phyloP scores from a whole-genome alignment of 2,329 filamentous ascomycete genomes.

The Arthrinium phaeospermum region DNA sequence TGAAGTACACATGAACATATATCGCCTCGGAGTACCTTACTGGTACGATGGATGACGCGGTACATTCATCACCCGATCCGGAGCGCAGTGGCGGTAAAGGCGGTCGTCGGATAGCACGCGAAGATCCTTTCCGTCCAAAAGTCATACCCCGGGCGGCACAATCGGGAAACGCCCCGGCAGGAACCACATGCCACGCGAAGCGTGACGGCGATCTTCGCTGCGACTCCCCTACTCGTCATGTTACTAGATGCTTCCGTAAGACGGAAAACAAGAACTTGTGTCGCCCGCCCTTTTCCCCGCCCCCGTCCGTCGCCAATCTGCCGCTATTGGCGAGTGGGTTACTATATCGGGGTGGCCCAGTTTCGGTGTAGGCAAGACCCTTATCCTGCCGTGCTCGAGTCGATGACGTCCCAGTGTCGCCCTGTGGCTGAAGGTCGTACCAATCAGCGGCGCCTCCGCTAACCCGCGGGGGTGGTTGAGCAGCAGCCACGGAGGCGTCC shows the following conservation, averaged over 20 bases:
- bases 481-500: background rate
- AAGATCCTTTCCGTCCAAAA: background rate
- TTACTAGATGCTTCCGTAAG: background rate
- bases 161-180: background rate
- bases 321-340: too few relatives aligned
- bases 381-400: background rate
- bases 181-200: conserved; percentile 1
- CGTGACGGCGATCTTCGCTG: background rate
- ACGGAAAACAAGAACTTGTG: background rate
- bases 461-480: background rate
- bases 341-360: background rate
- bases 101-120: background rate
- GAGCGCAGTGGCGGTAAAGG: background rate
- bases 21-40: too few relatives aligned
- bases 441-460: background rate
- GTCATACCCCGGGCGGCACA: background rate
- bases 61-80: background rate
- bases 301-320: background rate
- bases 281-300: background rate
- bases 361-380: background rate
- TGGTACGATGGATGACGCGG: background rate
- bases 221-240: background rate
- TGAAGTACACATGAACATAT: too few relatives aligned
- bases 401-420: background rate
- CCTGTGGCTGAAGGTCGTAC: background rate